Conservation (phyloP, 805 yeast species). For the Ogataea nakhonphanomensis region DNA sequence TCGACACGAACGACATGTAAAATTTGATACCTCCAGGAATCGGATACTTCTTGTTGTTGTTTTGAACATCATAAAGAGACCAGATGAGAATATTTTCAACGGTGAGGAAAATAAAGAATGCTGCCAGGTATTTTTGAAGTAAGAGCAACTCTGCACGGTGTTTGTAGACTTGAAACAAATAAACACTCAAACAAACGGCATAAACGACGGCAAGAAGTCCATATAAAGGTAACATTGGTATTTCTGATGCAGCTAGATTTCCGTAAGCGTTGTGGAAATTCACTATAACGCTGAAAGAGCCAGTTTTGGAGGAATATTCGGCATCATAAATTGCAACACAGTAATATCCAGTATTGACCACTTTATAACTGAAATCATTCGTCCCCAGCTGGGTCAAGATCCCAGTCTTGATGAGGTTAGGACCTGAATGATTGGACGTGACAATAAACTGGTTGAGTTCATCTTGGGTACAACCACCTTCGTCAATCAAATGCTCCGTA, state of each 20-base stretch:
- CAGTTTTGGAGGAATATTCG: slow-evolving; percentile 22
- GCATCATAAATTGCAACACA: slow-evolving; percentile 75
- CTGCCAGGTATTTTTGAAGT: slow-evolving; percentile 85
- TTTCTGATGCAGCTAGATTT: slow-evolving; percentile 80
- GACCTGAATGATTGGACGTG: slow-evolving; percentile 37
- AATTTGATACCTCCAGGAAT: slow-evolving; percentile 49
- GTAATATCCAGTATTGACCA: slow-evolving; percentile 82
- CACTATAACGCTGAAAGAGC: slow-evolving; percentile 59
- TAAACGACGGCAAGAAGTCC: slow-evolving; percentile 83
- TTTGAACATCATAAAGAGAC: slow-evolving; percentile 86
- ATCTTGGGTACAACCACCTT: slow-evolving; percentile 50
- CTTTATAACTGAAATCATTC: slow-evolving; percentile 58
- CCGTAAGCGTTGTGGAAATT: slow-evolving; percentile 93
- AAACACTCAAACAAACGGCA: slow-evolving; percentile 75
- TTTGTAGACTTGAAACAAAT: slow-evolving; percentile 79
- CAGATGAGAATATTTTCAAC: slow-evolving; percentile 83
- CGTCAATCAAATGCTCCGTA: slow-evolving; percentile 60
- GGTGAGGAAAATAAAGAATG: slow-evolving; percentile 77
- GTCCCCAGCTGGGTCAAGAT: slow-evolving; percentile 55
- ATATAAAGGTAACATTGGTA: slow-evolving; percentile 85
- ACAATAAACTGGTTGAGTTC: slow-evolving; percentile 65
- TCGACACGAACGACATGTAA: slow-evolving; percentile 73
- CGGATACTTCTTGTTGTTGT: slow-evolving; percentile 42
- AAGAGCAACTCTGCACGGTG: slow-evolving; percentile 86
- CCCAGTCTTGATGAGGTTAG: slow-evolving; percentile 54